Conservation (phyloP, 305 asterid genomes). For the Fraxinus angustifolia region DNA sequence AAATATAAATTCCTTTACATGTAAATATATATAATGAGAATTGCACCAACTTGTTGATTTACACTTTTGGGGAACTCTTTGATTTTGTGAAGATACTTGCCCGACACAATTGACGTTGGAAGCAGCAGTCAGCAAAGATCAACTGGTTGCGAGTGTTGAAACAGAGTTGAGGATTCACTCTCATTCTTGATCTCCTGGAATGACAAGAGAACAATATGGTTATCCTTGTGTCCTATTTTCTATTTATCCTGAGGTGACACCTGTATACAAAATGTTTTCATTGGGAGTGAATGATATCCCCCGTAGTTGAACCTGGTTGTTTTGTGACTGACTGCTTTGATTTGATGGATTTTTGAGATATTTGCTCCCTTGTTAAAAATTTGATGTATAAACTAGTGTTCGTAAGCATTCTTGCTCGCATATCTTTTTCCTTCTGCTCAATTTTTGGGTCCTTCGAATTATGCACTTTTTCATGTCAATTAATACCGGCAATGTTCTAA, state of each 20-base stretch:
- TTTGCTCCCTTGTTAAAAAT: neutral
- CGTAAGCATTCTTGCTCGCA: neutral
- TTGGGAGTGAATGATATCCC: conserved; percentile 1
- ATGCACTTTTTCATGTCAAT: neutral
- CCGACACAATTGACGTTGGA: conserved; percentile 84
- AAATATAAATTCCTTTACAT: neutral
- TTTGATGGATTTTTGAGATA: neutral
- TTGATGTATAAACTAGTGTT: neutral
- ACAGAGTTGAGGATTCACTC: neutral
- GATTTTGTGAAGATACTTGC: conserved; percentile 63
- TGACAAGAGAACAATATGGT: neutral
- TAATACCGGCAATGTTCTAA: neutral
- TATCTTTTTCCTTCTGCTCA: neutral
- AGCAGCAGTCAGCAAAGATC: conserved; percentile 70
- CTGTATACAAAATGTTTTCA: conserved; percentile 23
- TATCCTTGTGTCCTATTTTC: neutral
- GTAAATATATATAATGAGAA: neutral
- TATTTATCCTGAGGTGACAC: conserved; percentile 4
- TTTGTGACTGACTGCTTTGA: neutral
- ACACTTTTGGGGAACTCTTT: neutral
- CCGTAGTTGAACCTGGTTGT: conserved; percentile 6
- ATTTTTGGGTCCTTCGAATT: neutral
- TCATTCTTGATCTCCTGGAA: neutral
- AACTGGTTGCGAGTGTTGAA: conserved; percentile 73
- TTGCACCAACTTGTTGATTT: neutral